Conservation (phyloP, 164 flowering plant genomes). For the Magnolia officinalis region DNA sequence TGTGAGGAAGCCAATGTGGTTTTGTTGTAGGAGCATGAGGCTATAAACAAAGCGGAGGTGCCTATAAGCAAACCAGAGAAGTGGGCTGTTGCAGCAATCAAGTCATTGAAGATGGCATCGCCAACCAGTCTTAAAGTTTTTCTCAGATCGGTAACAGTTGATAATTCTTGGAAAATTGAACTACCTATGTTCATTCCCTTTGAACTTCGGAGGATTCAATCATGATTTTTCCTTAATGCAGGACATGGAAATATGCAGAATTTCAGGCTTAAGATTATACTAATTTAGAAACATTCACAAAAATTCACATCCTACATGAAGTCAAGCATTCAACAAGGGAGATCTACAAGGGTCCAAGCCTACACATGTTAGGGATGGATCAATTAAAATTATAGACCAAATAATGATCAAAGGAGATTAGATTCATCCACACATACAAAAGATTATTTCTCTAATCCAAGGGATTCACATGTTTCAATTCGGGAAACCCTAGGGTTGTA, state of each 20-base stretch:
- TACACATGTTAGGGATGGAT: too few species aligned
- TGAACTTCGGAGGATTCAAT: neutral
- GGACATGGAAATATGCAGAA: neutral
- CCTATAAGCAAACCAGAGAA: constrained; percentile 7
- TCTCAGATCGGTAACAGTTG: constrained; percentile 53
- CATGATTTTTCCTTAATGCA: neutral
- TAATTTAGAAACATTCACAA: neutral
- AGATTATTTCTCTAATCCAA: too few species aligned
- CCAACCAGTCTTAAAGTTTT: constrained; percentile 73
- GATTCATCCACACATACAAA: too few species aligned
- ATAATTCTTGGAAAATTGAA: neutral
- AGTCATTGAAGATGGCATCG: constrained; percentile 64
- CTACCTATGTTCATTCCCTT: neutral
- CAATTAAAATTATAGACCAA: too few species aligned
- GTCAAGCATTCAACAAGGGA: too few species aligned
- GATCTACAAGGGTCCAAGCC: too few species aligned
- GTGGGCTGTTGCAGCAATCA: constrained; percentile 45
- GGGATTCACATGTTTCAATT: too few species aligned
- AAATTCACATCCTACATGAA: too few species aligned
- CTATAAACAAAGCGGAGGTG: constrained; percentile 21
- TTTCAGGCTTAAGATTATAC: neutral
- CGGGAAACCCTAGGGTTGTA: too few species aligned
- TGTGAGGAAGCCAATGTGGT: neutral
- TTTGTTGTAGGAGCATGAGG: constrained; percentile 45
- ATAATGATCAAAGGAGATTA: too few species aligned